Evolutionary conservation across 192 early-diverging fungal species (phyloP).

Genomic region (Spinellus fusiger): DNA sequence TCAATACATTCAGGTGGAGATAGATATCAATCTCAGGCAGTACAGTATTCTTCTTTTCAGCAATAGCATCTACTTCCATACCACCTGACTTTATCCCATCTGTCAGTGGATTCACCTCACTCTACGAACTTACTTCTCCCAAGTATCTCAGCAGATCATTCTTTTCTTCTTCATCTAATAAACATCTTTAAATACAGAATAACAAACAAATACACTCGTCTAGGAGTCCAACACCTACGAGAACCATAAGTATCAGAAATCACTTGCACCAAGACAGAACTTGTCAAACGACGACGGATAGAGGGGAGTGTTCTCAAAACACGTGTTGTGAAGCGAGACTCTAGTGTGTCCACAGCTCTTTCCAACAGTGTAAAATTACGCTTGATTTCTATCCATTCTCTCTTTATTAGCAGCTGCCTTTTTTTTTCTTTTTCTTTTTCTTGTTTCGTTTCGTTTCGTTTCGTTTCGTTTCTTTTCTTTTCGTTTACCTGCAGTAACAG

Average conservation of each 20-base stretch:
- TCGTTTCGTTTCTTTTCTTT: background rate
- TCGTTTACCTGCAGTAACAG: background rate
- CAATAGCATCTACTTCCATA: conserved; percentile 43
- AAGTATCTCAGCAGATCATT: conserved; percentile 25
- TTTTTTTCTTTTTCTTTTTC: background rate
- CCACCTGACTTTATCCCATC: background rate
- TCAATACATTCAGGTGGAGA: conserved; percentile 72
- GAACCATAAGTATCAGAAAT: conserved; percentile 47
- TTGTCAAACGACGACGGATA: conserved; percentile 73
- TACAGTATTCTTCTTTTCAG: conserved; percentile 26
- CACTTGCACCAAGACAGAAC: conserved; percentile 53
- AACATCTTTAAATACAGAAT: background rate
- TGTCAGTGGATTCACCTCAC: too few species aligned
- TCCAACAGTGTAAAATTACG: conserved; percentile 82
- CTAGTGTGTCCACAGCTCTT: conserved; percentile 74
- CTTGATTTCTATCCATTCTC: conserved; percentile 70
- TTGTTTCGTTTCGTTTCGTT: background rate
- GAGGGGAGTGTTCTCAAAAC: conserved; percentile 78
- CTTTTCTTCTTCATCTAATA: conserved; percentile 26
- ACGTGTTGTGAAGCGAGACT: conserved; percentile 83
- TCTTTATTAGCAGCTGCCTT: background rate
- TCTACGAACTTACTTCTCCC: conserved; percentile 34
- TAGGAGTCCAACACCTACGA: conserved; percentile 40
- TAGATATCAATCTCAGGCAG: conserved; percentile 83
- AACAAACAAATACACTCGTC: background rate